These are phyloP conservation scores for Begonia loranthoides DNA, from an alignment of 306 rosid genomes.

Conservation along the genomic window DNA sequence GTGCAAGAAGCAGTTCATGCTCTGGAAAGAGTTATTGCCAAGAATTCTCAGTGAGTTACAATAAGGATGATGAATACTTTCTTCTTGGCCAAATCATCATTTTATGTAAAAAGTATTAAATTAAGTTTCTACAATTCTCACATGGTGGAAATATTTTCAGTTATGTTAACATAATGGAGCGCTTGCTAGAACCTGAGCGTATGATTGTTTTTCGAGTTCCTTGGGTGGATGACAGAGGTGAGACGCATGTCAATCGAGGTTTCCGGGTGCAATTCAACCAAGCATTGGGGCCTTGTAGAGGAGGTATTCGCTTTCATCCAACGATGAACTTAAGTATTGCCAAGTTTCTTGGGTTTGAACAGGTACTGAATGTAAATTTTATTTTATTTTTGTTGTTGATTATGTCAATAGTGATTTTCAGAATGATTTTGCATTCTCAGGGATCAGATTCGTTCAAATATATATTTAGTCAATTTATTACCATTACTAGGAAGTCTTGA, in stretches of 20 bases:
- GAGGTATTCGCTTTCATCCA: constrained; percentile 90
- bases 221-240: constrained; percentile 95
- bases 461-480: no score
- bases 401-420: no score
- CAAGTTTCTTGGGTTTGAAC: constrained; percentile 92
- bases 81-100: not conserved
- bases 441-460: no score
- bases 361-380: constrained; percentile 38
- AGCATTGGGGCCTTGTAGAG: constrained; percentile 95
- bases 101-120: not conserved
- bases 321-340: constrained; percentile 76
- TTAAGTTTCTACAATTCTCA: not conserved
- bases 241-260: constrained; percentile 74
- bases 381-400: constrained; percentile 2
- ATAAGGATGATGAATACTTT: constrained; percentile 8
- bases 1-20: constrained; percentile 84
- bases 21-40: constrained; percentile 89
- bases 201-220: constrained; percentile 85
- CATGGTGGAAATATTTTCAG: constrained; percentile 31
- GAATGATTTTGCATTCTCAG: no score
- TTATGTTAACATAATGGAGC: constrained; percentile 91
- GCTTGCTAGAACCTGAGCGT: constrained; percentile 91
- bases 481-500: no score
- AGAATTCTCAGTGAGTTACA: constrained; percentile 76
- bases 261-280: constrained; percentile 90